A percentile compares a stretch with the other conserved stretches of the same genome.
These are phyloP conservation scores for Gracilaria gracilis DNA, from an alignment of 23 red algal species.

Conservation along the genomic window DNA sequence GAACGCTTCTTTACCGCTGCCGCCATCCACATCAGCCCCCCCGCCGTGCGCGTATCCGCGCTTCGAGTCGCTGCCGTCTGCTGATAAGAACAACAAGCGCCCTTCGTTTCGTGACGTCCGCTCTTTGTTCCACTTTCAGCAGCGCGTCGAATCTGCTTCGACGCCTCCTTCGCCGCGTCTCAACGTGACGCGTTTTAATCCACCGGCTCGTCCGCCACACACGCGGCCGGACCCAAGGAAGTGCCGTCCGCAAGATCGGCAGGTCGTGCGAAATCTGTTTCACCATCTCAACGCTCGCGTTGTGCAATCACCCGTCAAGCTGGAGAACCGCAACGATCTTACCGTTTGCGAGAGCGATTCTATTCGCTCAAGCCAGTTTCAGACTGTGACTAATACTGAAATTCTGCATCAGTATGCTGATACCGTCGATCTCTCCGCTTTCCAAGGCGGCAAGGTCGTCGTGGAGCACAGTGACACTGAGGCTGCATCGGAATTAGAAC, in stretches of 20 bases:
- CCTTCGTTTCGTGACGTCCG: constrained; percentile 19
- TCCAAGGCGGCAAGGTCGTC: neutral
- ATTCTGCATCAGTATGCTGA: constrained; percentile 26
- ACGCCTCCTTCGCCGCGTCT: neutral
- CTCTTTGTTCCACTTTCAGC: neutral
- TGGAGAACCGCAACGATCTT: constrained; percentile 15
- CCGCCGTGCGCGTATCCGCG: constrained; percentile 10
- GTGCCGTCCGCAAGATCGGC: constrained; percentile 40
- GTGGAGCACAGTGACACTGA: constrained; percentile 46
- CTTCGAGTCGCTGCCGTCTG: neutral
- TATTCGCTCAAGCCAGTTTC: constrained; percentile 35
- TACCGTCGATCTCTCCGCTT: constrained; percentile 6
- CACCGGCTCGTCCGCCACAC: constrained; percentile 31
- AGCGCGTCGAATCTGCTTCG: constrained; percentile 18
- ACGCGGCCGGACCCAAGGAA: constrained; percentile 56
- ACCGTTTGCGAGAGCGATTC: constrained; percentile 27
- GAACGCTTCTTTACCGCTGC: neutral
- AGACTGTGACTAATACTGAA: constrained; percentile 30
- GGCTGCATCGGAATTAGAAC: constrained; percentile 28
- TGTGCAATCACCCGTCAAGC: constrained; percentile 10
- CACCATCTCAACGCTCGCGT: constrained; percentile 27
- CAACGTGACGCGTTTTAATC: constrained; percentile 18
- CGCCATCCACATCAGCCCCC: neutral
- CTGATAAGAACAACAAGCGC: neutral
- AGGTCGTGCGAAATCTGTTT: constrained; percentile 55